A percentile compares a stretch with the other conserved stretches of the same genome.
phyloP scores from a whole-genome alignment of 2,329 filamentous ascomycete genomes.

The Colletotrichum sp. region DNA sequence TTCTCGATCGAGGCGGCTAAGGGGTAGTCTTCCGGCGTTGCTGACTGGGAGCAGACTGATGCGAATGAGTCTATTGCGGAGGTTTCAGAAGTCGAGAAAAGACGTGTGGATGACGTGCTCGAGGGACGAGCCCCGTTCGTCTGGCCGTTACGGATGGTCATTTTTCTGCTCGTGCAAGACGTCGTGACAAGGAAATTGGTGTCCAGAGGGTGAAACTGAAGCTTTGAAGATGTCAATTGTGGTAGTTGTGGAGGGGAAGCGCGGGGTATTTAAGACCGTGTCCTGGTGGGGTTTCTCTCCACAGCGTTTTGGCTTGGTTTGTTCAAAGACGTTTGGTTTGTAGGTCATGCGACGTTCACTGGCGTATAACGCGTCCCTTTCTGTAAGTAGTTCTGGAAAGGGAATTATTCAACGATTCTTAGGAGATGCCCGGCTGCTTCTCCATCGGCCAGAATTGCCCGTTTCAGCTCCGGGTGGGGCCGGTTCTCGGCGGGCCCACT shows the following conservation, averaged over 20 bases:
- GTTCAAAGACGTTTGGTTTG: background rate
- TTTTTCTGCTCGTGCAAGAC: background rate
- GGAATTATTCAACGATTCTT: background rate
- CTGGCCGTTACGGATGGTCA: background rate
- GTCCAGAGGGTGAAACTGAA: too few relatives aligned
- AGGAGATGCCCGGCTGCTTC: background rate
- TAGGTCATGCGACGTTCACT: background rate
- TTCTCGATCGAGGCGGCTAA: slow-evolving; percentile 46
- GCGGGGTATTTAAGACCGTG: slow-evolving; percentile 1
- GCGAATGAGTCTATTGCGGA: slow-evolving; percentile 48
- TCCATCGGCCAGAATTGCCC: slow-evolving; percentile 2
- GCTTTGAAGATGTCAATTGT: background rate
- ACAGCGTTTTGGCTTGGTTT: background rate
- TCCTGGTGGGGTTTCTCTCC: background rate
- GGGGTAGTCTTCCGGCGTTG: slow-evolving; percentile 45
- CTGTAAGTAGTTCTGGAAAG: background rate
- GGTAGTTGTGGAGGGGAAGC: background rate
- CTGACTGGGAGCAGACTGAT: slow-evolving; percentile 44
- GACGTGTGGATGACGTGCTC: slow-evolving; percentile 9
- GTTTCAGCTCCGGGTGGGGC: background rate
- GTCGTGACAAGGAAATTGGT: background rate
- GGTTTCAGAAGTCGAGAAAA: slow-evolving; percentile 27
- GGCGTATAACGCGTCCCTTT: background rate
- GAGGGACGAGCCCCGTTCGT: background rate
- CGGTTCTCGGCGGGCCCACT: background rate